Percentiles rank a stretch among this genome's conserved stretches.
phyloP scores from a whole-genome alignment of 495 filamentous ascomycete species.

The Massariosphaeria phaeospora region DNA sequence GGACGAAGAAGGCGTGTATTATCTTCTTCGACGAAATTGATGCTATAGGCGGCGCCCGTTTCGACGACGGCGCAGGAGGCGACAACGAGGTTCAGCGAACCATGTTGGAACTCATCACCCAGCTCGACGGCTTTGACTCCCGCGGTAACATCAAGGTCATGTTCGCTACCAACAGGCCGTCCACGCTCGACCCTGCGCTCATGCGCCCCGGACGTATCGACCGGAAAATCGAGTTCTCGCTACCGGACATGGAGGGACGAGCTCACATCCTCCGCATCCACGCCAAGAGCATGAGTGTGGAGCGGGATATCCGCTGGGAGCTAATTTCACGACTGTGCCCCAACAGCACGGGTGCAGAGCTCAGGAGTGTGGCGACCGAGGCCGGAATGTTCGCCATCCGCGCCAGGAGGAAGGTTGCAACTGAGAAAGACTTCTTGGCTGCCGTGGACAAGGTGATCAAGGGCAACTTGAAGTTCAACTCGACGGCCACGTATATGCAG shows the following conservation, averaged over 20 bases:
- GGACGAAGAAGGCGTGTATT: constrained; percentile 99
- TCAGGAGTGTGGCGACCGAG: constrained; percentile 95
- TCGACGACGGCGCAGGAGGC: constrained; percentile 94
- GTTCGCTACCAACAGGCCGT: constrained; percentile 97
- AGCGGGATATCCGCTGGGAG: constrained; percentile 98
- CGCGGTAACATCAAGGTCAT: constrained; percentile 99
- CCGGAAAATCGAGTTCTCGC: constrained; percentile 96
- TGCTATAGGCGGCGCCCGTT: constrained; percentile 94
- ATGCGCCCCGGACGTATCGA: constrained; percentile 98
- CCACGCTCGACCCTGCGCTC: constrained; percentile 89
- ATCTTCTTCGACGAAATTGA: constrained; percentile 99
- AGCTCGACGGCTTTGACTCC: constrained; percentile 95
- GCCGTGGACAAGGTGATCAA: constrained; percentile 99
- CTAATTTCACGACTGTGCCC: constrained; percentile 93
- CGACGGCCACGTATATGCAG: constrained; percentile 96
- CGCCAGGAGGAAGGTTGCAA: constrained; percentile 93
- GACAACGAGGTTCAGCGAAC: constrained; percentile 99
- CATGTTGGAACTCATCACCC: constrained; percentile 97
- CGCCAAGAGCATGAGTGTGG: constrained; percentile 99
- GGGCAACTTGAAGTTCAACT: constrained; percentile 98
- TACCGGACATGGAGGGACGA: constrained; percentile 92
- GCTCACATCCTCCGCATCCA: constrained; percentile 98
- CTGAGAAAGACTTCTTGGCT: constrained; percentile 97
- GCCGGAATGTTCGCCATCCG: constrained; percentile 99
- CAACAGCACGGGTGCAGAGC: constrained; percentile 92